A percentile compares a stretch with the other conserved stretches of the same genome.
These are phyloP conservation scores for Cicer pinnatifidum DNA, from an alignment of 306 rosid genomes.

Conservation along the genomic window DNA sequence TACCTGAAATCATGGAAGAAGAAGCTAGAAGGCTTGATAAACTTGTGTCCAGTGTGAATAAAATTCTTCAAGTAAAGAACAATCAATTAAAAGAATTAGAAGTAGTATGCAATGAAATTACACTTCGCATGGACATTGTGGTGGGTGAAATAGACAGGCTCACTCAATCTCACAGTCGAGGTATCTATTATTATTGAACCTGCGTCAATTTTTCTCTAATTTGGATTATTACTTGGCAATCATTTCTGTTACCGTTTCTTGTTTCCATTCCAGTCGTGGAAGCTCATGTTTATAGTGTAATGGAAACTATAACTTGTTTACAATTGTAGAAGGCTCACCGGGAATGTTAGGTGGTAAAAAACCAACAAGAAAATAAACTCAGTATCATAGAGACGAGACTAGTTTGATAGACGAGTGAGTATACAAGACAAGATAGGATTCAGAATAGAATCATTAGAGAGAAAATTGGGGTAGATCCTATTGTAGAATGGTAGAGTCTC, in stretches of 20 bases:
- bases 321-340: background rate
- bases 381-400: background rate
- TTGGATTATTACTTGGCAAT: conserved; percentile 14
- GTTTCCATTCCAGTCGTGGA: conserved; percentile 33
- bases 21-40: conserved; percentile 73
- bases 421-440: background rate
- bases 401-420: background rate
- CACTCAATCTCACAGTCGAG: conserved; percentile 67
- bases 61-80: conserved; percentile 66
- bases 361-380: background rate
- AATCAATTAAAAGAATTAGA: conserved; percentile 67
- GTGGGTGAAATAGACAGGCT: conserved; percentile 69
- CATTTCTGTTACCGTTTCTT: conserved; percentile 14
- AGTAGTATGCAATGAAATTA: conserved; percentile 63
- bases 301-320: conserved; percentile 11
- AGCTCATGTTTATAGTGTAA: conserved; percentile 7
- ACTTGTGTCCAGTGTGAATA: conserved; percentile 69
- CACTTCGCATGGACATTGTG: conserved; percentile 53
- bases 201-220: conserved; percentile 15
- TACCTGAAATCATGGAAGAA: conserved; percentile 76
- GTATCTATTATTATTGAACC: conserved; percentile 49
- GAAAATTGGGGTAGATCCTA: background rate
- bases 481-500: background rate
- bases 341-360: background rate
- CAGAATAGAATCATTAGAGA: background rate